Evolutionary conservation across 2,329 filamentous ascomycete species (phyloP).

Genomic region (Graphilbum sp.): DNA sequence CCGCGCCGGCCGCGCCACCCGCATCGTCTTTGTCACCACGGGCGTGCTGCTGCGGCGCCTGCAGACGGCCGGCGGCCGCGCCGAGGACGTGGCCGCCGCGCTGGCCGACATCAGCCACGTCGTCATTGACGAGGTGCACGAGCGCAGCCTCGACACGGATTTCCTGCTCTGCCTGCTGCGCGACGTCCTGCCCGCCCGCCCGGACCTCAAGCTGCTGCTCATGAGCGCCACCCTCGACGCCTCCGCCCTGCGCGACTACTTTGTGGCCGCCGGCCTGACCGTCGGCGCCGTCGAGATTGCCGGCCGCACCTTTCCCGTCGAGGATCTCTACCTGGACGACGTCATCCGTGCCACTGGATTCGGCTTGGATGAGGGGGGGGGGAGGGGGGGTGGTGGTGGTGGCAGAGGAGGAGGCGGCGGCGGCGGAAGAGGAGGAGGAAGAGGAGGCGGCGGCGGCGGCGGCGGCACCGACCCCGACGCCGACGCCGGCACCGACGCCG

Average conservation of each 20-base stretch:
- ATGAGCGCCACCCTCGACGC: constrained; percentile 97
- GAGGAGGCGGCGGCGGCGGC: constrained; percentile 1
- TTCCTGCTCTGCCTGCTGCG: constrained; percentile 79
- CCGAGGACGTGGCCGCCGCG: constrained; percentile 64
- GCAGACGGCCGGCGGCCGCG: constrained; percentile 72
- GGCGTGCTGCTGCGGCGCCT: constrained; percentile 79
- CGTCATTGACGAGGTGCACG: constrained; percentile 92
- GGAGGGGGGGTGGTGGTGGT: too few species aligned
- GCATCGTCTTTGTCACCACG: constrained; percentile 90
- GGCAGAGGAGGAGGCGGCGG: too few species aligned
- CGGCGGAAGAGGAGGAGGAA: too few species aligned
- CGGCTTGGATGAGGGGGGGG: too few species aligned
- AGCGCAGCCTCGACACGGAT: constrained; percentile 86
- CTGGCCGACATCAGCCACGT: constrained; percentile 86
- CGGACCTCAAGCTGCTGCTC: constrained; percentile 75
- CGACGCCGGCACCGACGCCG: constrained; percentile 13
- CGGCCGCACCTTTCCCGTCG: constrained; percentile 76
- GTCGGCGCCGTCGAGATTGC: constrained; percentile 78
- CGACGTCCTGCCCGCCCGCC: constrained; percentile 57
- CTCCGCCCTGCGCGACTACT: constrained; percentile 70
- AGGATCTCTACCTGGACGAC: constrained; percentile 82
- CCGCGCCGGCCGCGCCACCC: constrained; percentile 52
- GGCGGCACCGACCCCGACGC: constrained; percentile 15
- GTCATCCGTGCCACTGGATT: constrained; percentile 69
- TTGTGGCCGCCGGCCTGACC: constrained; percentile 45